A percentile compares a stretch with the other conserved stretches of the same genome.
Evolutionary conservation across 106 monocot genomes (phyloP).

Genomic region (Acorus gramineus): DNA sequence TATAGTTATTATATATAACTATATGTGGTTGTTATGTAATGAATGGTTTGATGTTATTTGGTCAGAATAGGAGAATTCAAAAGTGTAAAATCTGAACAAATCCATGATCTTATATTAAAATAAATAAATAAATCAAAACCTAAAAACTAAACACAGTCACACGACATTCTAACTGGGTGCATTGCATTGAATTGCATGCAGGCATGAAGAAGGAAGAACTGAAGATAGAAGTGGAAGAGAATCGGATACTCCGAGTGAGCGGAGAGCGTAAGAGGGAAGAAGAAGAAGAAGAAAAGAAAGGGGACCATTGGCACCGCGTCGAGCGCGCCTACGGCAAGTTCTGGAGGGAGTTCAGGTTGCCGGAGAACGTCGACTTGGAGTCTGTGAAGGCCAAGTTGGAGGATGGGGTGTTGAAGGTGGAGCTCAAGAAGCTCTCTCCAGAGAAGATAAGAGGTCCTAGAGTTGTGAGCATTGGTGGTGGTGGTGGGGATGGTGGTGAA

Average conservation of each 20-base stretch:
- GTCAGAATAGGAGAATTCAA: no score
- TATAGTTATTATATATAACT: no score
- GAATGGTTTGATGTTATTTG: no score
- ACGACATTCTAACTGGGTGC: no score
- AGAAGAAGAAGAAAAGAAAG: slow-evolving; percentile 41
- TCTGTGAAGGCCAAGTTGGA: slow-evolving; percentile 32
- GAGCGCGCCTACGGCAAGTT: slow-evolving; percentile 59
- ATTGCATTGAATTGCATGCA: slow-evolving; percentile 5
- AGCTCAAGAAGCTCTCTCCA: slow-evolving; percentile 42
- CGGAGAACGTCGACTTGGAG: slow-evolving; percentile 56
- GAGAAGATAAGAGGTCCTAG: slow-evolving; percentile 44
- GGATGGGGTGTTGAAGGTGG: slow-evolving; percentile 48
- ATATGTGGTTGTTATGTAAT: no score
- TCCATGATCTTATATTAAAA: no score
- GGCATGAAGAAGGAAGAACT: slow-evolving; percentile 59
- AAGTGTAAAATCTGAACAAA: no score
- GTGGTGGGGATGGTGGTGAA: slow-evolving; percentile 1
- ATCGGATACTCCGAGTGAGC: slow-evolving; percentile 48
- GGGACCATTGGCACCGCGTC: slow-evolving; percentile 50
- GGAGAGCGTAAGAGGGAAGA: slow-evolving; percentile 60
- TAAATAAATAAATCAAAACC: no score
- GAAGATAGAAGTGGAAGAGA: slow-evolving; percentile 60
- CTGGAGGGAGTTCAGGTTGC: slow-evolving; percentile 76
- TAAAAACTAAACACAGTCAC: no score
- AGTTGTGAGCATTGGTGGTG: slow-evolving; percentile 38